Evolutionary conservation across 495 filamentous ascomycete species (phyloP).

Genomic region (Aspergillus mulundensis): DNA sequence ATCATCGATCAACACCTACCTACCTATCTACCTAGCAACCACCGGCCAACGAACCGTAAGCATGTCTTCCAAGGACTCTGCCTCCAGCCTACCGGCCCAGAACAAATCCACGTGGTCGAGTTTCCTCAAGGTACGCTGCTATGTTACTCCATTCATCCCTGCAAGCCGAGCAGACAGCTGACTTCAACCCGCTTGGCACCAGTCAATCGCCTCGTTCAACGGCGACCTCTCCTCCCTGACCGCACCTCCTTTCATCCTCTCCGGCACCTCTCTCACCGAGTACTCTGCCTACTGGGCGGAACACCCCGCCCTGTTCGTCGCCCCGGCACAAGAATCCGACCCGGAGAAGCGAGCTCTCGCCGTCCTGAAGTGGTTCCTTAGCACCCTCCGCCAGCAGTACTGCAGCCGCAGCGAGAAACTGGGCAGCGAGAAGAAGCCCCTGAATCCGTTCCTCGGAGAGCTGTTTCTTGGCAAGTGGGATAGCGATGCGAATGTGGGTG

Average conservation of each 20-base stretch:
- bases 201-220: slow-evolving; percentile 96
- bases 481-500: slow-evolving; percentile 62
- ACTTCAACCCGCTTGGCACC: background rate
- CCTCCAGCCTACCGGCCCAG: slow-evolving; percentile 32
- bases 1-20: background rate
- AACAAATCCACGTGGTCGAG: slow-evolving; percentile 53
- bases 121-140: slow-evolving; percentile 45
- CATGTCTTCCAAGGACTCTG: slow-evolving; percentile 36
- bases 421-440: slow-evolving; percentile 93
- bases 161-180: background rate
- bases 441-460: slow-evolving; percentile 90
- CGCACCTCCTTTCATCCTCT: slow-evolving; percentile 93
- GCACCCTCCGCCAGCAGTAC: slow-evolving; percentile 92
- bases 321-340: slow-evolving; percentile 76
- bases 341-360: slow-evolving; percentile 78
- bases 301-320: slow-evolving; percentile 82
- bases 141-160: background rate
- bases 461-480: slow-evolving; percentile 87
- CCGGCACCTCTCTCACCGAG: slow-evolving; percentile 84
- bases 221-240: slow-evolving; percentile 92
- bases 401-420: slow-evolving; percentile 85
- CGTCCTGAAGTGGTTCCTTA: slow-evolving; percentile 96
- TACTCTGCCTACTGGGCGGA: slow-evolving; percentile 97
- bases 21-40: background rate
- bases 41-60: background rate